These are phyloP conservation scores for Penicillium fimorum DNA, from an alignment of 495 filamentous ascomycete genomes.

Conservation along the genomic window DNA sequence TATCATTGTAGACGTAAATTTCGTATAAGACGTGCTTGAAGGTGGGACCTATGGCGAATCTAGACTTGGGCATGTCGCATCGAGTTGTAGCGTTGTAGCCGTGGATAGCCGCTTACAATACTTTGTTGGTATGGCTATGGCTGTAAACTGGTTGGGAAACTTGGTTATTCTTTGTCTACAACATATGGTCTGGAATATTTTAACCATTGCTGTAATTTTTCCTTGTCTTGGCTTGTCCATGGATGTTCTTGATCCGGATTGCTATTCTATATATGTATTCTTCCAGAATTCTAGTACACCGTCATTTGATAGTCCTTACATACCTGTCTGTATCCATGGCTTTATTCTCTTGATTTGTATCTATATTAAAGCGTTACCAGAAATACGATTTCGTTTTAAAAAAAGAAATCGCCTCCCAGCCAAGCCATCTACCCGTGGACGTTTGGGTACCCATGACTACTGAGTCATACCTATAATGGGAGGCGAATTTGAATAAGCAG, in stretches of 20 bases:
- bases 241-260: neutral
- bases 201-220: neutral
- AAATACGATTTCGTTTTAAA: neutral
- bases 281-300: too few relatives aligned
- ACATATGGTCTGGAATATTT: neutral
- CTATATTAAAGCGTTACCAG: neutral
- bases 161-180: neutral
- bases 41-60: neutral
- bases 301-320: too few relatives aligned
- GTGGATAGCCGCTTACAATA: neutral
- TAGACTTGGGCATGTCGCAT: neutral
- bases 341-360: neutral
- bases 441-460: neutral
- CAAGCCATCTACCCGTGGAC: neutral
- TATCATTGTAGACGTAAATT: neutral
- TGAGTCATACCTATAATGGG: neutral
- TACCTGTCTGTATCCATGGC: too few relatives aligned
- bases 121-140: neutral
- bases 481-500: neutral
- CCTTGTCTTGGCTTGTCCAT: neutral
- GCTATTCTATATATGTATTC: neutral
- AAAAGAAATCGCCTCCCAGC: neutral
- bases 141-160: neutral
- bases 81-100: constrained; percentile 1
- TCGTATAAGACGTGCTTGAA: neutral